These are phyloP conservation scores for Oenanthe sinensis DNA, from an alignment of 129 eudicot genomes.

Conservation along the genomic window DNA sequence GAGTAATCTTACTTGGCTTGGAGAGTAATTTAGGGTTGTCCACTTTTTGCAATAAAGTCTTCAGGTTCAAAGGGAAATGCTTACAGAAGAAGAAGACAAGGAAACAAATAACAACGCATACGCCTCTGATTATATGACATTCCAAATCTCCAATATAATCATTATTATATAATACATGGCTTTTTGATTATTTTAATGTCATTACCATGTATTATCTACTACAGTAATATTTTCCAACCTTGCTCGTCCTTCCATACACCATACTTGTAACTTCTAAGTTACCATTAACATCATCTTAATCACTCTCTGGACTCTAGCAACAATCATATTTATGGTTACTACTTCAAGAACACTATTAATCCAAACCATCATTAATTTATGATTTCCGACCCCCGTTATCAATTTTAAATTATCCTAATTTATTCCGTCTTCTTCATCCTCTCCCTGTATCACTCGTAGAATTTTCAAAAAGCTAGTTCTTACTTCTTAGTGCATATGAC, in stretches of 20 bases:
- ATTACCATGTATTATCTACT: not conserved
- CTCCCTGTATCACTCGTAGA: not conserved
- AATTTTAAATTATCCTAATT: not conserved
- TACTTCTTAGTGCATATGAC: not conserved
- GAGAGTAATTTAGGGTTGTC: constrained; percentile 31
- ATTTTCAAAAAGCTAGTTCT: not conserved
- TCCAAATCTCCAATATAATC: not conserved
- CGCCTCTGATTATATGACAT: not conserved
- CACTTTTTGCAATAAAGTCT: constrained; percentile 11
- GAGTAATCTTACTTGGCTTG: constrained; percentile 28
- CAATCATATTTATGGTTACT: not conserved
- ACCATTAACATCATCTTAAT: not conserved
- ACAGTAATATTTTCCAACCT: not conserved
- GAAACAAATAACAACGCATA: not conserved
- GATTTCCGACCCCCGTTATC: no score
- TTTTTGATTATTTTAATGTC: not conserved
- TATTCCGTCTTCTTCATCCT: not conserved
- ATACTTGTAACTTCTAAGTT: not conserved
- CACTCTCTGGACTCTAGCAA: not conserved
- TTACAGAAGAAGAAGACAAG: constrained; percentile 8
- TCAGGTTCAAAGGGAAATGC: not conserved
- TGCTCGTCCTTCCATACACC: not conserved
- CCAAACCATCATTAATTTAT: not conserved
- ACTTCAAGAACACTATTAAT: not conserved
- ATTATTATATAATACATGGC: not conserved